Base-by-base conservation (phyloP, 2,329 filamentous ascomycete genomes). In the Nemania abortiva region DNA sequence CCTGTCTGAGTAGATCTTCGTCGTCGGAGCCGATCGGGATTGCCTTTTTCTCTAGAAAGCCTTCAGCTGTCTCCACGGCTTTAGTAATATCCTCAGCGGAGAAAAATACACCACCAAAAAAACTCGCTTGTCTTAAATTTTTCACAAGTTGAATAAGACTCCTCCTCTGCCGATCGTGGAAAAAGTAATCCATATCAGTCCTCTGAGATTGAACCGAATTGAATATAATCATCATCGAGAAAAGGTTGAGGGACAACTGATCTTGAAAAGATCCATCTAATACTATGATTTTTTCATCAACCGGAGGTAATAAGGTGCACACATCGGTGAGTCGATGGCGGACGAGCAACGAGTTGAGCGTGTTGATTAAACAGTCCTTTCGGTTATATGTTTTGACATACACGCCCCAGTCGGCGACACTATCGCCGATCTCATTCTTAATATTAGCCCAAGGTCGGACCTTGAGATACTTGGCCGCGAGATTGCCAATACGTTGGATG, bases 201-300 rank as follows among this genome's bases (percentile, higher is more conserved):
- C 95, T 86, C 76, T 98, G 93, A 5, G 94, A 97, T 27, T 95
- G 95, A 0, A 98, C 90, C 0, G 94, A 90, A 77, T 98, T 98
- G 72, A 93, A 91, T 1, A 92, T 90, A 55, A 98, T 88, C 77
- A 93, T 90, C 81, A 96, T 92, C 0, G 93, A 88, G 76, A 98
- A 98, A 0, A 97, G 81, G 73, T 97, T 97, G 29, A 95, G 85
- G 0, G 91, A 93, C 10, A 97, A 79, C 75, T 90, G 93, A 79
- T 98, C 95, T 76, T 95, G 94, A 74, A 91, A 93, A 0, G 91
- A 95, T 0, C 94, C 94, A 70, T 96, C 89, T 1, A 98, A 84
- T 63, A 91, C 86, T 0, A 96, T 87, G 1, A 92, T 83, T 55
- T 88, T 89, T 76, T 97, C 92, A 49, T 89, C 82, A 3, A 98